phyloP scores from a whole-genome alignment of 2,329 filamentous ascomycete genomes.

The Sporothrix schenckii region DNA sequence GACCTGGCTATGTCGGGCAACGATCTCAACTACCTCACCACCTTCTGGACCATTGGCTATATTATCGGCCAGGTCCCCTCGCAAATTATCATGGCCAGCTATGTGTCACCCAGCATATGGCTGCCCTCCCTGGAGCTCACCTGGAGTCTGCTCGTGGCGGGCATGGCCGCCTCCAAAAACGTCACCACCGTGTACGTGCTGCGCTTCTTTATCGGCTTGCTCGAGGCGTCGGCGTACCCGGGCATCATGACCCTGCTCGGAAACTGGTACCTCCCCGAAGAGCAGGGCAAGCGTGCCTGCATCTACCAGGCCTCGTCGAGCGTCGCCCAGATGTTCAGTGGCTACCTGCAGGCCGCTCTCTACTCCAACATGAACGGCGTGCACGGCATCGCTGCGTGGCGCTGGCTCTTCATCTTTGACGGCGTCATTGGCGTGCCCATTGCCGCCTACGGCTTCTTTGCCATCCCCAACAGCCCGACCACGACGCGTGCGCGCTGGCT shows the following conservation, averaged over 20 bases:
- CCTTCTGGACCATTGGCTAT: constrained; percentile 64
- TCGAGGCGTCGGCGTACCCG: constrained; percentile 47
- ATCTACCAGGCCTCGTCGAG: constrained; percentile 47
- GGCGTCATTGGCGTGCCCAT: constrained; percentile 40
- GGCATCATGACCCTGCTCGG: constrained; percentile 47
- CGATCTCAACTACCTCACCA: constrained; percentile 54
- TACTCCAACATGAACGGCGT: constrained; percentile 44
- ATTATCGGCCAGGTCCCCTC: constrained; percentile 52
- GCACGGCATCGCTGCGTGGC: constrained; percentile 44
- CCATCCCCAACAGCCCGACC: constrained; percentile 36
- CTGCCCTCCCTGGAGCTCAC: constrained; percentile 45
- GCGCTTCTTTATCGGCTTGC: constrained; percentile 49
- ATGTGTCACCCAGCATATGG: constrained; percentile 47
- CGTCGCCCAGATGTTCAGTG: constrained; percentile 42
- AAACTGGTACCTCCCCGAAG: constrained; percentile 49
- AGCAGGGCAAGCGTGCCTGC: constrained; percentile 48
- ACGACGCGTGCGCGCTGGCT: constrained; percentile 33
- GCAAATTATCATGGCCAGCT: constrained; percentile 46
- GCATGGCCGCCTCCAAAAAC: constrained; percentile 46
- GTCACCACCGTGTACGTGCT: constrained; percentile 46
- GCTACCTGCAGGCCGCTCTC: constrained; percentile 47
- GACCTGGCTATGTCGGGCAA: constrained; percentile 57
- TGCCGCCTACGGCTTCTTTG: constrained; percentile 38
- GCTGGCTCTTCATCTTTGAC: constrained; percentile 50
- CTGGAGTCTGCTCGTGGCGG: constrained; percentile 43